A percentile compares a stretch with the other conserved stretches of the same genome.
phyloP scores from a whole-genome alignment of 768 basidiomycete species.

The Austroboletus eburneus region DNA sequence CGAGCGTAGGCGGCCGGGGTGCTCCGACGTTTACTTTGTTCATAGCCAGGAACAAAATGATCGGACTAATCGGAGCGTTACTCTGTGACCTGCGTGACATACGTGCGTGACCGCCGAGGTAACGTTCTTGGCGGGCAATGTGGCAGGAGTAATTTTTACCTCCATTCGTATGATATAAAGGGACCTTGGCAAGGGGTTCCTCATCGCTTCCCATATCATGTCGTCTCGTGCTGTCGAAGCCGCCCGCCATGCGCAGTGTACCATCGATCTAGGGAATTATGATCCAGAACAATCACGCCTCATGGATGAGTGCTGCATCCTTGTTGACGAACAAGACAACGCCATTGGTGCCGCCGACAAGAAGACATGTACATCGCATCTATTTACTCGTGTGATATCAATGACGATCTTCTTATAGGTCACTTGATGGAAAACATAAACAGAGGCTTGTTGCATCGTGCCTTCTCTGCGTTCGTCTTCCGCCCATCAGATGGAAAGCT shows the following conservation, averaged over 20 bases:
- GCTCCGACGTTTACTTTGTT: not conserved
- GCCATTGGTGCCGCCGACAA: conserved; percentile 88
- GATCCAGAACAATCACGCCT: conserved; percentile 90
- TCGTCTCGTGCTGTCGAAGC: conserved; percentile 59
- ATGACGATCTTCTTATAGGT: conserved; percentile 37
- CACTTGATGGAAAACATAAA: conserved; percentile 97
- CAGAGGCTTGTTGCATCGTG: conserved; percentile 91
- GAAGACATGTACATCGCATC: conserved; percentile 75
- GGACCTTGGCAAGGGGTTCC: no score
- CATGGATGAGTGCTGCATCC: conserved; percentile 95
- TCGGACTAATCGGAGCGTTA: no score
- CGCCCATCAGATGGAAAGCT: conserved; percentile 90
- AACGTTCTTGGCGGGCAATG: no score
- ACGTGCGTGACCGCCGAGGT: no score
- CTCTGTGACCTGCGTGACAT: no score
- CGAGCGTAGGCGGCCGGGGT: conserved; percentile 20
- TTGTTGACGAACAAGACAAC: conserved; percentile 84
- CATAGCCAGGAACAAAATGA: not conserved
- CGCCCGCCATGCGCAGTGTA: conserved; percentile 61
- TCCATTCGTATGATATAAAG: no score
- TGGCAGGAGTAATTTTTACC: no score
- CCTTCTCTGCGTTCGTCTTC: conserved; percentile 97
- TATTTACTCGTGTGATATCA: not conserved
- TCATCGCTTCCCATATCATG: conserved; percentile 29
- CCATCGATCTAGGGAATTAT: conserved; percentile 76